phyloP scores from a whole-genome alignment of 2,329 filamentous ascomycete genomes.

The Aulographum hederae region DNA sequence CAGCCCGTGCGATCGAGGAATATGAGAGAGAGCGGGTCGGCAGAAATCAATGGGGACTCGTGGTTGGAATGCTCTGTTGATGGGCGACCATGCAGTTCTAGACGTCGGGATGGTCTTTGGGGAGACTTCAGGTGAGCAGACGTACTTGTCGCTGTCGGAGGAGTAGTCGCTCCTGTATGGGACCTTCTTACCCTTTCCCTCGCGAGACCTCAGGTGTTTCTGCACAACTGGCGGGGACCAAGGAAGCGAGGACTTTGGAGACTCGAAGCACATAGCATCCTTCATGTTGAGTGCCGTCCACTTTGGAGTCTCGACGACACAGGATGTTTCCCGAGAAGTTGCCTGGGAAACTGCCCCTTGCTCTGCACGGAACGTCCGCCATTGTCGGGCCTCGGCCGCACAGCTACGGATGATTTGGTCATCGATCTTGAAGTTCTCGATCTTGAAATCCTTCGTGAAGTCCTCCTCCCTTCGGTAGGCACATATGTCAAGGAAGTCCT shows the following conservation, averaged over 20 bases:
- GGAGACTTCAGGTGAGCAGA: slow-evolving; percentile 1
- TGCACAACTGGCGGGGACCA: not conserved
- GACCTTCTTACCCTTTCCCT: not conserved
- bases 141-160: not conserved
- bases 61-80: no score
- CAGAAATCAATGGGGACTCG: no score
- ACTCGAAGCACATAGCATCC: no score
- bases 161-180: slow-evolving; percentile 4
- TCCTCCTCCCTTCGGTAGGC: no score
- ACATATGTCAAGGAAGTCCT: slow-evolving; percentile 59
- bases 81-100: no score
- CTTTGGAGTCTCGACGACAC: not conserved
- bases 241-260: not conserved
- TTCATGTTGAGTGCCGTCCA: no score
- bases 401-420: slow-evolving; percentile 18
- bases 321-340: not conserved
- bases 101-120: not conserved
- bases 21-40: no score
- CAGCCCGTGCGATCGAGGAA: no score
- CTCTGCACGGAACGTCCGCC: slow-evolving; percentile 12
- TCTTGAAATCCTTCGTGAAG: slow-evolving; percentile 41
- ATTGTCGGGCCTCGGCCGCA: slow-evolving; percentile 17
- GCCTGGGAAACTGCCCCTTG: slow-evolving; percentile 6
- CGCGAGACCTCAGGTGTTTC: not conserved
- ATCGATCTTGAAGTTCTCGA: slow-evolving; percentile 29